These are phyloP conservation scores for Pestalotiopsis sp. DNA, from an alignment of 2,329 filamentous ascomycete genomes.

Conservation along the genomic window DNA sequence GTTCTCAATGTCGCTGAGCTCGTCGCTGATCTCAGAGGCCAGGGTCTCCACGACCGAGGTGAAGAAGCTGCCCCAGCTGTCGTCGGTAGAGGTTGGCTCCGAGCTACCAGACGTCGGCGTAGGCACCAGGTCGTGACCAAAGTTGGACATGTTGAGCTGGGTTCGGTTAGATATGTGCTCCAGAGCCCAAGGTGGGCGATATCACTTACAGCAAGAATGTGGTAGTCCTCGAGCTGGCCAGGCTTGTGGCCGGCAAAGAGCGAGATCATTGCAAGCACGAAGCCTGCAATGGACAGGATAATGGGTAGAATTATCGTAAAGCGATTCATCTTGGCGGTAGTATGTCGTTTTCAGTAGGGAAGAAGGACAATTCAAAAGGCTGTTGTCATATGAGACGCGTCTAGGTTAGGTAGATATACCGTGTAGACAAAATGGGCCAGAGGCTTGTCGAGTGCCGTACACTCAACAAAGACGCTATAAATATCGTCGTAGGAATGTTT, in stretches of 20 bases:
- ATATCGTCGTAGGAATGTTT: not conserved
- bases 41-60: conserved; percentile 25
- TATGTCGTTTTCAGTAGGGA: not conserved
- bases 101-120: conserved; percentile 22
- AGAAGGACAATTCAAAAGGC: not conserved
- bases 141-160: conserved; percentile 42
- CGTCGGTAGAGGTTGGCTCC: conserved; percentile 23
- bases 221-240: conserved; percentile 38
- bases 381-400: too few relatives aligned
- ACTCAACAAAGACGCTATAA: not conserved
- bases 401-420: not conserved
- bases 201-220: conserved; percentile 38
- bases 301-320: conserved; percentile 29
- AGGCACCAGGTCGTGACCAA: conserved; percentile 39
- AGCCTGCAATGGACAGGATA: conserved; percentile 34
- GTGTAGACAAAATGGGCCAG: not conserved
- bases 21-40: conserved; percentile 35
- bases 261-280: conserved; percentile 36
- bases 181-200: not conserved
- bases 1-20: conserved; percentile 41
- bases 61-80: conserved; percentile 22
- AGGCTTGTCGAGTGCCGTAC: not conserved
- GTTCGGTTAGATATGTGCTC: not conserved
- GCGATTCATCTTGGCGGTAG: conserved; percentile 6
- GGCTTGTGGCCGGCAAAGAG: conserved; percentile 40